Evolutionary conservation across 306 rosid species (phyloP), one percentile per base, ranked within the genome.

Genomic region (Phaseolus lunatus): DNA sequence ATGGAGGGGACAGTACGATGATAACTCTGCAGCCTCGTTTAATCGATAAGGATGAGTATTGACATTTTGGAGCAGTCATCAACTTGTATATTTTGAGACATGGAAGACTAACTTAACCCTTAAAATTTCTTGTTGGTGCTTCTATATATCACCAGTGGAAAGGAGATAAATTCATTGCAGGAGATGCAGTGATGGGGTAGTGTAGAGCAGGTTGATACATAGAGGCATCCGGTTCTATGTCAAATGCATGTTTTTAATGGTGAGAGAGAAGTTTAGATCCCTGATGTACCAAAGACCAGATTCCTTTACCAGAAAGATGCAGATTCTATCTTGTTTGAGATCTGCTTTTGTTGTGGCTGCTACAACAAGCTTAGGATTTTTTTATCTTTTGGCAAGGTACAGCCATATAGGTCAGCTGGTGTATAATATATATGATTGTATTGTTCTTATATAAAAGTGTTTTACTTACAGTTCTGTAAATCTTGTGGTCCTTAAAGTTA

Each of bases 11-110:
- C 97, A 86, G 65, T 91, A 89, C 23, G 97, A 94, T 29, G 96
- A 94, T 75, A 90, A 89, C 83, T 88, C 97, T n/a, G 97, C 97
- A 23, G 93, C 91, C 70, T 94, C 96, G 1, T 92, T 94, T 72
- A 87, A 92, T 67, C 84, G 97, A 76, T 92, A 79, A 85, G 48
- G 78, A 68, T 67, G 70, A 52, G 19, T 6, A 43, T 61, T 66
- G 26, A 67, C 44, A 16, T 58, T 77, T 67, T 76, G 63, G 64
- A 49, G 45, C 81, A 37, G 35, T 53, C 75, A 67, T 53, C 75
- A 67, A 37, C 79, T 76, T 76, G 82, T 71, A 80, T 22, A 80
- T 77, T 80, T 71, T 71, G 68, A 39, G 66, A 80, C 24, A 81
- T 73, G 75, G 70, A 68, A 73, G 22, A 78, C 85, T 63, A 77